Evolutionary conservation across 306 rosid species (phyloP).

Genomic region (Aeschynomene evenia): DNA sequence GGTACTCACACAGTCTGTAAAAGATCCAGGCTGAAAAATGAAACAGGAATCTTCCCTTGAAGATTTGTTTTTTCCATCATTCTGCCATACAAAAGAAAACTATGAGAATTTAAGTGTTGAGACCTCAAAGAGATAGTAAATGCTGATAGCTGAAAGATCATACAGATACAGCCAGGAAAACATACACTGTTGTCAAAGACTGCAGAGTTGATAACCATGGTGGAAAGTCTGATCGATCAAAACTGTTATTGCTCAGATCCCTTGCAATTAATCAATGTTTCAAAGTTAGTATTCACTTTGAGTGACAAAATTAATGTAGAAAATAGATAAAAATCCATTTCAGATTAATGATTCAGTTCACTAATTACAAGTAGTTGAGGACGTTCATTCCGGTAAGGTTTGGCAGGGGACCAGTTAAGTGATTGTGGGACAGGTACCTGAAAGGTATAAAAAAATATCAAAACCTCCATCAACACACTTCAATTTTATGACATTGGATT

Average conservation of each 20-base stretch:
- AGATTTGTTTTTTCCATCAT: slow-evolving; percentile 49
- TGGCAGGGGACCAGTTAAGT: slow-evolving; percentile 54
- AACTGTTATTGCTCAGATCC: slow-evolving; percentile 62
- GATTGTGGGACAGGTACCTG: slow-evolving; percentile 65
- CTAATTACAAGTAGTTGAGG: slow-evolving; percentile 54
- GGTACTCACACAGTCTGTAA: slow-evolving; percentile 61
- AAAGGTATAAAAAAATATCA: slow-evolving; percentile 8
- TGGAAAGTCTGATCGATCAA: slow-evolving; percentile 46
- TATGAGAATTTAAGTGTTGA: slow-evolving; percentile 25
- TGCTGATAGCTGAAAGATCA: background rate
- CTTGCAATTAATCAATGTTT: slow-evolving; percentile 25
- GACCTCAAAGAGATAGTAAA: background rate
- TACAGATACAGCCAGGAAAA: slow-evolving; percentile 16
- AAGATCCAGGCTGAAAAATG: slow-evolving; percentile 46
- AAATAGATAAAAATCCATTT: background rate
- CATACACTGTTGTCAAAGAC: slow-evolving; percentile 58
- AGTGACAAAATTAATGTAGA: background rate
- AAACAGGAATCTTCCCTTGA: slow-evolving; percentile 47
- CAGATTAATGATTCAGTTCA: slow-evolving; percentile 4
- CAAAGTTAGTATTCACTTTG: slow-evolving; percentile 8
- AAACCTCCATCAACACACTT: slow-evolving; percentile 1
- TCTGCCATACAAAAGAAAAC: slow-evolving; percentile 40
- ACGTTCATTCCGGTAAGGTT: slow-evolving; percentile 45
- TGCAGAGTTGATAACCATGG: slow-evolving; percentile 43
- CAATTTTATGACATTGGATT: background rate